Conservation (phyloP, 202 grass and related monocot species). For the Elaeis oleifera region DNA sequence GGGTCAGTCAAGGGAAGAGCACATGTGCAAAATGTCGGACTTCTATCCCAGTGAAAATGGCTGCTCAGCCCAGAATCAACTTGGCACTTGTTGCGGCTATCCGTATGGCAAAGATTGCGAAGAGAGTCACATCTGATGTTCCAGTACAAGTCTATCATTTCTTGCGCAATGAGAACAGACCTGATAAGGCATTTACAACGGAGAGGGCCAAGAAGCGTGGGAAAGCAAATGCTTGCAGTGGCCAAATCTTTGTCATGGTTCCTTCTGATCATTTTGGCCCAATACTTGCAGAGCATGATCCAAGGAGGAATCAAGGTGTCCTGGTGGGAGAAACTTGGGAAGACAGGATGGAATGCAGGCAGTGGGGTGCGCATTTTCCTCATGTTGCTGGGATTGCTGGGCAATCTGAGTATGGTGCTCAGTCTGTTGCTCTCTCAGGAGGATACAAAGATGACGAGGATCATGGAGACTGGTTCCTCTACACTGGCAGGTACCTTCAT, state of each 20-base stretch:
- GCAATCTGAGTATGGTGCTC: slow-evolving; percentile 15
- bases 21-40: slow-evolving; percentile 16
- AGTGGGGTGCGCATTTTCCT: slow-evolving; percentile 18
- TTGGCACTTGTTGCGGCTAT: slow-evolving; percentile 21
- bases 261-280: slow-evolving; percentile 16
- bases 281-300: slow-evolving; percentile 20
- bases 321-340: slow-evolving; percentile 17
- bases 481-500: slow-evolving; percentile 16
- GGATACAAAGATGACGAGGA: slow-evolving; percentile 21
- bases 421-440: slow-evolving; percentile 22
- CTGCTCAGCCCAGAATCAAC: slow-evolving; percentile 13
- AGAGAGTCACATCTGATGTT: background rate
- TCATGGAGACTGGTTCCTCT: slow-evolving; percentile 26
- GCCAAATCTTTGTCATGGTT: slow-evolving; percentile 20
- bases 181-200: slow-evolving; percentile 20
- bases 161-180: slow-evolving; percentile 16
- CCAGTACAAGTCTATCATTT: slow-evolving; percentile 7
- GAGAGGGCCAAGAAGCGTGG: slow-evolving; percentile 18
- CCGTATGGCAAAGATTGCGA: slow-evolving; percentile 18
- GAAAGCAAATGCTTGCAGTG: slow-evolving; percentile 18
- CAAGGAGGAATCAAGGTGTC: slow-evolving; percentile 12
- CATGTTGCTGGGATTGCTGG: slow-evolving; percentile 14
- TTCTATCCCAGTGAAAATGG: slow-evolving; percentile 15
- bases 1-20: slow-evolving; percentile 9
- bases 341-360: slow-evolving; percentile 19